Evolutionary conservation across 805 yeast genomes (phyloP).

Genomic region (Candida montana): DNA sequence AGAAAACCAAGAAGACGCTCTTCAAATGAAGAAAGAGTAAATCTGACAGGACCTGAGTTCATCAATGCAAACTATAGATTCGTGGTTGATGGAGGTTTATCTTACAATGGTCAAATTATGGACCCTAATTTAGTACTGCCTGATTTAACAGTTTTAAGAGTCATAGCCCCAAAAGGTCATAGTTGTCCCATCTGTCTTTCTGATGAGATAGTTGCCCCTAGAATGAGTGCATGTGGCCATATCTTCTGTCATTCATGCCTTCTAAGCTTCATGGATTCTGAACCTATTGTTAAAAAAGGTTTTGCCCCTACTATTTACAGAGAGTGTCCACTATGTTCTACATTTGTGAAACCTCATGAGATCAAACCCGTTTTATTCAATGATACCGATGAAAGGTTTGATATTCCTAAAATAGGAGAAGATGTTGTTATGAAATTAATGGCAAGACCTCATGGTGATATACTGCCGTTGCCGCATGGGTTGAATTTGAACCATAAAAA

Average conservation of each 20-base stretch:
- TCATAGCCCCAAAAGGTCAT: constrained; percentile 67
- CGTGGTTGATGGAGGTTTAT: constrained; percentile 60
- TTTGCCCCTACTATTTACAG: constrained; percentile 44
- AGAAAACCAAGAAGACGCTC: constrained; percentile 26
- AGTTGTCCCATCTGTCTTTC: constrained; percentile 90
- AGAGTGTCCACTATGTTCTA: constrained; percentile 80
- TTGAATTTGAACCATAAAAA: constrained; percentile 31
- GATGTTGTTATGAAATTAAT: constrained; percentile 61
- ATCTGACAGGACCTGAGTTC: constrained; percentile 58
- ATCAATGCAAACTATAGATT: constrained; percentile 83
- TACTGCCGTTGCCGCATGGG: constrained; percentile 47
- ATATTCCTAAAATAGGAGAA: constrained; percentile 50
- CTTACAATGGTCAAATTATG: constrained; percentile 49
- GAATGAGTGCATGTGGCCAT: constrained; percentile 96
- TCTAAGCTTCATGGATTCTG: constrained; percentile 60
- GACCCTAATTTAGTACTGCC: constrained; percentile 78
- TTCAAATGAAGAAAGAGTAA: constrained; percentile 32
- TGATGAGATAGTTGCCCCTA: constrained; percentile 82
- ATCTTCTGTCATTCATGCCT: constrained; percentile 82
- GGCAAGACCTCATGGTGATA: constrained; percentile 42
- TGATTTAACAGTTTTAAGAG: constrained; percentile 56
- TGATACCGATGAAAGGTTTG: constrained; percentile 47
- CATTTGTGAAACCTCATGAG: constrained; percentile 46
- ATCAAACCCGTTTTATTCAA: constrained; percentile 59
- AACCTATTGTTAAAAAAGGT: constrained; percentile 30